Conservation (phyloP, 1,284 basidiomycete species). For the Rhodotorula sp. region DNA sequence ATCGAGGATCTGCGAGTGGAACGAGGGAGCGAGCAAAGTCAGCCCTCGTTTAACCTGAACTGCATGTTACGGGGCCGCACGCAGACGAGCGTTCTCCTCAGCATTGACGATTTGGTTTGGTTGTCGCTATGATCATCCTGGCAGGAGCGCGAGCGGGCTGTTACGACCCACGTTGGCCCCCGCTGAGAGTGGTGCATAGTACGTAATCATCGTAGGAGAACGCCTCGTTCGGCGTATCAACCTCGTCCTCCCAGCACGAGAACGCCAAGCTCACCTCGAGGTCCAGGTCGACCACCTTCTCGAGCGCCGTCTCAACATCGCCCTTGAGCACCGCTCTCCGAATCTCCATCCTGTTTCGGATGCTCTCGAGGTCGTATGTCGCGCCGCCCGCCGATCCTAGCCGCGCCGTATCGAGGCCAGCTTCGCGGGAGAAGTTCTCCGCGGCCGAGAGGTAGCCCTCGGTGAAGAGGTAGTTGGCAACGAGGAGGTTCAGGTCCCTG, state of each 20-base stretch:
- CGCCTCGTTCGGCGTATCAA: neutral
- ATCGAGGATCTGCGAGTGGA: conserved; percentile 75
- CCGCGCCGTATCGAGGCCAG: conserved; percentile 58
- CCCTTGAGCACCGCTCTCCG: conserved; percentile 90
- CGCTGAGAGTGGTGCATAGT: conserved; percentile 99
- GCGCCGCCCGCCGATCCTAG: neutral
- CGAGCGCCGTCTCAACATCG: conserved; percentile 90
- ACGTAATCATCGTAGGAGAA: conserved; percentile 60
- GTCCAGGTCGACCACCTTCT: conserved; percentile 88
- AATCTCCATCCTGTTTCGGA: conserved; percentile 90
- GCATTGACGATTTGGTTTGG: conserved; percentile 42
- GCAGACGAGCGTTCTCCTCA: conserved; percentile 29
- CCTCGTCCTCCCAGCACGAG: neutral
- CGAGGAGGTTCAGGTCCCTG: conserved; percentile 89
- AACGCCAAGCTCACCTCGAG: conserved; percentile 69
- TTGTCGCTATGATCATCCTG: conserved; percentile 44
- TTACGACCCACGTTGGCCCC: conserved; percentile 30
- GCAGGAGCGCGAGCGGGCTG: conserved; percentile 24
- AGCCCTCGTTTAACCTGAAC: neutral
- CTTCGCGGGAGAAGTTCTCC: conserved; percentile 87
- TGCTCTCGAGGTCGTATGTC: conserved; percentile 78
- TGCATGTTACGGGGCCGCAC: neutral
- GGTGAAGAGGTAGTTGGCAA: conserved; percentile 97
- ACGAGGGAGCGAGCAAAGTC: conserved; percentile 2
- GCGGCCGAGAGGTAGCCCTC: conserved; percentile 97